Evolutionary conservation across 129 eudicot genomes (phyloP).

Genomic region (Artemisia tridentata): DNA sequence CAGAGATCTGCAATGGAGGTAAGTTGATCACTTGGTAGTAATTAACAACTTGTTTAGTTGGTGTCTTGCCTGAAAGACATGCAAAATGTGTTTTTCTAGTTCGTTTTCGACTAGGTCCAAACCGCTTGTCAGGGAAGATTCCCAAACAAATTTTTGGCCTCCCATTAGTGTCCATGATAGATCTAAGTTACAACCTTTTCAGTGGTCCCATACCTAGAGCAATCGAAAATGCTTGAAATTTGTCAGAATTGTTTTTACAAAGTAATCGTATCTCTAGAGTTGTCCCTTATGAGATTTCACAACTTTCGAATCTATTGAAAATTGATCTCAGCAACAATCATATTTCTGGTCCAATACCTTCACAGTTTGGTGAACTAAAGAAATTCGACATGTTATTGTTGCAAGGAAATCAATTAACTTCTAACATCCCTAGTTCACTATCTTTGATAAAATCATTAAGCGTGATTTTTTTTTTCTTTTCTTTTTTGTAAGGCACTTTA

Average conservation of each 20-base stretch:
- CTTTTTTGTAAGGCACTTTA: no score
- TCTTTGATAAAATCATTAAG: slow-evolving; percentile 53
- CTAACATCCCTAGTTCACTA: slow-evolving; percentile 64
- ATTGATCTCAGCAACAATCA: slow-evolving; percentile 77
- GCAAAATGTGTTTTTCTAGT: slow-evolving; percentile 51
- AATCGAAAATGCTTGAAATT: slow-evolving; percentile 52
- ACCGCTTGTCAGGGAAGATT: slow-evolving; percentile 51
- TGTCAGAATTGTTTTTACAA: slow-evolving; percentile 65
- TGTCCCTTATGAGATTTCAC: slow-evolving; percentile 65
- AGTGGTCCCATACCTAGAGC: slow-evolving; percentile 52
- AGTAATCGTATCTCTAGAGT: slow-evolving; percentile 57
- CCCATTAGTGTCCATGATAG: slow-evolving; percentile 68
- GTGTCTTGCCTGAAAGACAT: slow-evolving; percentile 55
- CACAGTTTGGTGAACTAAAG: slow-evolving; percentile 56
- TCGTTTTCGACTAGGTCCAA: slow-evolving; percentile 70
- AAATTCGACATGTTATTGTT: slow-evolving; percentile 51
- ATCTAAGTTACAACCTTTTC: slow-evolving; percentile 55
- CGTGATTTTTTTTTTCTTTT: no score
- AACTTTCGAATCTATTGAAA: slow-evolving; percentile 57
- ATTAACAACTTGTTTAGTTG: slow-evolving; percentile 61
- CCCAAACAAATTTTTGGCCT: slow-evolving; percentile 58
- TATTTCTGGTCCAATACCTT: slow-evolving; percentile 63
- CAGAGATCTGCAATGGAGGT: slow-evolving; percentile 62
- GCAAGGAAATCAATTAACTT: slow-evolving; percentile 58
- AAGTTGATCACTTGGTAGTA: slow-evolving; percentile 56